Base-by-base conservation (phyloP, 2,329 filamentous ascomycete genomes). In the Alternaria infectoria region DNA sequence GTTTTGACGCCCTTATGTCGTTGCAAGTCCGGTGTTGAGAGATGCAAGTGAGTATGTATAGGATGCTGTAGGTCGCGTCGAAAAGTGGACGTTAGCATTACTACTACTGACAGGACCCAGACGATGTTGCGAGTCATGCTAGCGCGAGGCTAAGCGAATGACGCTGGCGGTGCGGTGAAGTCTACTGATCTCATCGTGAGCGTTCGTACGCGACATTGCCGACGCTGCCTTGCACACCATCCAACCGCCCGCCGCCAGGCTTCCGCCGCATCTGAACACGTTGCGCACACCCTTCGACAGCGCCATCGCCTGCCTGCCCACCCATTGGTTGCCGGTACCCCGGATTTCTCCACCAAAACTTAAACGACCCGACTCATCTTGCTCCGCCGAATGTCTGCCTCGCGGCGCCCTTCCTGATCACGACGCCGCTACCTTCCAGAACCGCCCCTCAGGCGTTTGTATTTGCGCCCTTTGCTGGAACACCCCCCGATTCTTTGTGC, bases 141-240 rank as follows among this genome's bases (percentile, higher is more conserved):
- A 46, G 54, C 43, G 23, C 10, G 46, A 13, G 45, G 49, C 61
- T 62, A 59, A 62, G 55, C 49, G 57, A 66, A 63, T 62, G 54
- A 59, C 57, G 61, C 64, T 62, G 58, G 58, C 61, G 47, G 59
- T 52, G 58, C 50, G 52, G 57, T 64, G 63, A 59, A 58, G 56
- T 57, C 49, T 15, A 52, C 49, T 65, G 60, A 68, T 61, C 63
- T 64, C 57, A 66, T 69, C 55, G 62, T 55, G 57, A 65, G 43
- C 63, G 60, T 62, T 50, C 54, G 45, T 61, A 60, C 62, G 60
- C 40, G 55, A 57, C 51, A 26, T 57, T 30, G 59, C 57, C 55
- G 47, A 45, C 30, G 36, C 60, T 43, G 40, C 49, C 23, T 49
- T 47, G 54, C 47, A 43, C 56, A 3, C 36, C 36, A n/a, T 23